Conservation (phyloP, 345 rosid genomes). For the Brassica nigra region DNA sequence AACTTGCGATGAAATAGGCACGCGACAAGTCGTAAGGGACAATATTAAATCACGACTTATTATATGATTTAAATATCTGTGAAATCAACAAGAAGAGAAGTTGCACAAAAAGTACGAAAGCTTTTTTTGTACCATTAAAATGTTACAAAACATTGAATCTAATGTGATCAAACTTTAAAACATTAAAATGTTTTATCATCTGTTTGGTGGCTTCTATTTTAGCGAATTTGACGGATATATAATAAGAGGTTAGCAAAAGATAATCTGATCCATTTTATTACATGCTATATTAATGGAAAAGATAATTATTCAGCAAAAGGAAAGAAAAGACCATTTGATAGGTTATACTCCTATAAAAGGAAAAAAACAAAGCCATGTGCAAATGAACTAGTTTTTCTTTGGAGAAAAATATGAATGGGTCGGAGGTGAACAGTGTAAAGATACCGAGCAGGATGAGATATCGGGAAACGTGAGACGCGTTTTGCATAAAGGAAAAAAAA, state of each 20-base stretch:
- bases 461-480: constrained; percentile 24
- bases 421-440: constrained; percentile 20
- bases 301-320: not conserved
- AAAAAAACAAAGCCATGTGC: constrained; percentile 19
- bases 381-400: not conserved
- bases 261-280: not conserved
- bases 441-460: not conserved
- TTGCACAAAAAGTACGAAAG: not conserved
- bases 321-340: not conserved
- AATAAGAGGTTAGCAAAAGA: not conserved
- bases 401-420: not conserved
- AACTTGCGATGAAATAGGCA: constrained; percentile 33
- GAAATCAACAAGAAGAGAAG: not conserved
- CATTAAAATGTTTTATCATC: not conserved
- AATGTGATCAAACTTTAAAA: too few species aligned
- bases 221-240: not conserved
- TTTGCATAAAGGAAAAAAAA: not conserved
- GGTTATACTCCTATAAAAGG: not conserved
- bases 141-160: not conserved
- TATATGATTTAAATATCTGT: not conserved
- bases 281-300: not conserved
- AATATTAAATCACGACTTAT: constrained; percentile 13
- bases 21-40: constrained; percentile 22
- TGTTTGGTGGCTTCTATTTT: not conserved
- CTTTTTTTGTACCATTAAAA: not conserved